Evolutionary conservation across 2,329 filamentous ascomycete species (phyloP), one percentile per base, ranked within the genome.

Genomic region (Hirsutella minnesotensis): DNA sequence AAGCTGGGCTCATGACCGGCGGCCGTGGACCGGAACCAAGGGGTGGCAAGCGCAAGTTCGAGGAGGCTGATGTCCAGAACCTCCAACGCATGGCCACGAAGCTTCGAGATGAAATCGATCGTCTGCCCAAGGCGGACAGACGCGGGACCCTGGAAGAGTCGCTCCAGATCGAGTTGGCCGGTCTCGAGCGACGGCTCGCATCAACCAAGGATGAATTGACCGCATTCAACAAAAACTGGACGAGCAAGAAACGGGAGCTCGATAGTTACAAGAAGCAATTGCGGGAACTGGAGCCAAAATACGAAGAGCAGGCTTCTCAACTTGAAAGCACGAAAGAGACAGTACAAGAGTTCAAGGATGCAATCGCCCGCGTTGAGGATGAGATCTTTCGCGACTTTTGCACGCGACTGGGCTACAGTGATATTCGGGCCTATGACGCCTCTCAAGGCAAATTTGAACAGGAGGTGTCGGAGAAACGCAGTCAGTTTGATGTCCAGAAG

Each of bases 1-100:
- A 96, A 60, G 88, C 86, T 38, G 92, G 92, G 56, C 73, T 94
- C 42, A 96, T 98, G 83, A 96, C 92, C 39, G 92, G 92, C 70
- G 92, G 92, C 51, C 83, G 88, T 47, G 83, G 87, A 24, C 81
- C 80, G 1, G 78, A 83, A 38, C 75, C 80, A 38, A 86, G 84
- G 59, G 79, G 81, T 43, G 77, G 77, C 46, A 84, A 87, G 49
- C 82, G 87, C 45, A 77, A 84, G 41, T 96, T 94, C 64, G 89
- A 95, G 54, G 89, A 95, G 53, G 78, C 83, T 8, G 88, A 95
- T 52, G 79, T 95, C 24, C 86, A 94, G 50, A 86, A 86, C 46
- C 70, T 95, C n/a, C 76, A 82, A 53, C 81, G 80, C 48, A 70
- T 86, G 52, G 83, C 79, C 44, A 78, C 86, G 46, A 86, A 86